Evolutionary conservation across 2,329 filamentous ascomycete species (phyloP).

Genomic region (Curvularia verruculosa): DNA sequence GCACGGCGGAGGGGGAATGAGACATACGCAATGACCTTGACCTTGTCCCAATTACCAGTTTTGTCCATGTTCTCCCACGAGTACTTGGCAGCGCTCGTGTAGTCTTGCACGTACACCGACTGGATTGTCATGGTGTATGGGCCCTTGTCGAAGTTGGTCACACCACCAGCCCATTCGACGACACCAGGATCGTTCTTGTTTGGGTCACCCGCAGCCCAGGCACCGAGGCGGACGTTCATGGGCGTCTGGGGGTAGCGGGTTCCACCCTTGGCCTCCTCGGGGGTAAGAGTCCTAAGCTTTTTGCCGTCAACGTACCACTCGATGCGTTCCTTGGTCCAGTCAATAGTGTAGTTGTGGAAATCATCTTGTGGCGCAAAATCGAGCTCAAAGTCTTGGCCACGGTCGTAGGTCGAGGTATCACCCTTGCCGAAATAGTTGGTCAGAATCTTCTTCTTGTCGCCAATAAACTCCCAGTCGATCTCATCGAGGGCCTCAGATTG

Average conservation of each 20-base stretch:
- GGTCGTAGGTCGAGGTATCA: slow-evolving; percentile 59
- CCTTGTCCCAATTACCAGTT: slow-evolving; percentile 52
- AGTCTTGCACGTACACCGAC: slow-evolving; percentile 62
- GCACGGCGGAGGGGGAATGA: background rate
- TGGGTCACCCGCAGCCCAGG: slow-evolving; percentile 67
- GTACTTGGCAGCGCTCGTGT: slow-evolving; percentile 68
- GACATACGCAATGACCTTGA: slow-evolving; percentile 54
- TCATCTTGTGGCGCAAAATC: slow-evolving; percentile 37
- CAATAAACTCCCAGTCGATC: slow-evolving; percentile 59
- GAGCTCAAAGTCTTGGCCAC: slow-evolving; percentile 48
- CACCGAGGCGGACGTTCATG: slow-evolving; percentile 72
- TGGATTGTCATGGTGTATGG: slow-evolving; percentile 79
- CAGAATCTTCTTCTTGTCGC: slow-evolving; percentile 51
- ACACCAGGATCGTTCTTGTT: slow-evolving; percentile 46
- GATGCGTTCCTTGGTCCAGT: slow-evolving; percentile 70
- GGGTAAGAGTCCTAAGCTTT: slow-evolving; percentile 66
- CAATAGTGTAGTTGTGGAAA: slow-evolving; percentile 57
- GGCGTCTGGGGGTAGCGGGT: slow-evolving; percentile 73
- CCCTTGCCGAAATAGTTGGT: slow-evolving; percentile 64
- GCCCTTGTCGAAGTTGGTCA: slow-evolving; percentile 67
- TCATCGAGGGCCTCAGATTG: slow-evolving; percentile 61
- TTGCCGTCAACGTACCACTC: slow-evolving; percentile 69
- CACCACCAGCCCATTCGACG: slow-evolving; percentile 67
- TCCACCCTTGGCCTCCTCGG: slow-evolving; percentile 63
- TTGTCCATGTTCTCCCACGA: slow-evolving; percentile 55